These are phyloP conservation scores for Trypanosoma scelopori DNA, from an alignment of 208 protist genomes.

Conservation along the genomic window DNA sequence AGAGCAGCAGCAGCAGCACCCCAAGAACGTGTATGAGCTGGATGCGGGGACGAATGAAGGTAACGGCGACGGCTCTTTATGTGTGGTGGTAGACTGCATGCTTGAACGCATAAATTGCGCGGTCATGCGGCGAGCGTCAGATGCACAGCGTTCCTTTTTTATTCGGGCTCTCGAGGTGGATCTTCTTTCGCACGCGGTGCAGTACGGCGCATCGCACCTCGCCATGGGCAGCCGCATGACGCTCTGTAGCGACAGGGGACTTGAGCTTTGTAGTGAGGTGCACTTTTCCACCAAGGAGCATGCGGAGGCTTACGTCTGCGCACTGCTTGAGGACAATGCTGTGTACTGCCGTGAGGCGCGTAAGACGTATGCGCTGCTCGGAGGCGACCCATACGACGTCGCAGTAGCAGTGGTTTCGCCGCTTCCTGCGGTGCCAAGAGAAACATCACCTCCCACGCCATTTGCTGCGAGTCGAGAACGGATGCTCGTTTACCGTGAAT, in stretches of 20 bases:
- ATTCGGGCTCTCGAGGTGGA: conserved; percentile 13
- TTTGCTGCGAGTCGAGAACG: neutral
- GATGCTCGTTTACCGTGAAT: conserved; percentile 4
- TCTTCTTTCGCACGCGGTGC: conserved; percentile 2
- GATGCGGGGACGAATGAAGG: neutral
- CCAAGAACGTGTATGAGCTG: neutral
- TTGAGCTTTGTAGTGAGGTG: neutral
- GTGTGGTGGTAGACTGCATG: conserved; percentile 1
- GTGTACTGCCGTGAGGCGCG: conserved; percentile 12
- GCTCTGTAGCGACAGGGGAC: neutral
- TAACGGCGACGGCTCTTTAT: neutral
- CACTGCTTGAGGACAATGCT: conserved; percentile 1
- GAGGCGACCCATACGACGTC: conserved; percentile 6
- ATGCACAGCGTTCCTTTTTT: conserved; percentile 5
- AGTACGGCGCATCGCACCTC: conserved; percentile 8
- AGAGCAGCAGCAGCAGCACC: neutral
- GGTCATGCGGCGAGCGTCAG: neutral
- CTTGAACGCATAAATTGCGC: neutral
- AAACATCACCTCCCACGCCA: neutral
- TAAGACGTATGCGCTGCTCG: neutral
- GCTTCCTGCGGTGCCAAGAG: neutral
- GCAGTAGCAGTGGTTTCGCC: neutral
- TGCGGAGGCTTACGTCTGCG: neutral
- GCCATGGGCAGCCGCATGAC: neutral
- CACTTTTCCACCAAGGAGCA: neutral